Base-by-base conservation (phyloP, 2,329 filamentous ascomycete genomes). In the Phialophora expanda region DNA sequence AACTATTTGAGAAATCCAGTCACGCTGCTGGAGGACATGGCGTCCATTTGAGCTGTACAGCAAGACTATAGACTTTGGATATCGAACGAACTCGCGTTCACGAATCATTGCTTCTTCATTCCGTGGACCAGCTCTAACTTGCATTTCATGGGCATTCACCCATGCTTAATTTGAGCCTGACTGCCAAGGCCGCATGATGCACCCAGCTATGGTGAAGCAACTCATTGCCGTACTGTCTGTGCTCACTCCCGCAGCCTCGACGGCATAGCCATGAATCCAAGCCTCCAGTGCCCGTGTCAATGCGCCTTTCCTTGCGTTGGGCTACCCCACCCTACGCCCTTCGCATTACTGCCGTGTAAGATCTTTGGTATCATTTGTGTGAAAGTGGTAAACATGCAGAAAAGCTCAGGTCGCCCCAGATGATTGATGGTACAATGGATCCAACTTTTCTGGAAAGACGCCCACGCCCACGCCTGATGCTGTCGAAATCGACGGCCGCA, bases 361-460 rank as follows among this genome's bases (percentile, higher is more conserved):
- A 51, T 51, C 5, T 26, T 22, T 51, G 48, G 48, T 51, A 51
- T 26, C 48, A 51, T 51, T n/a, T 28, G 20, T 3, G 24, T 24
- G 48, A 26, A 51, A 51, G n/a, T 51, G 48, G 24, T 51, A 51
- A 50, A 51, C 9, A 51, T 24, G 46, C 34, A 53, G 28, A 44
- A 54, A 38, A 50, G 56, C 26, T 32, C 56, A 28, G n/a, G 46
- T 59, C 44, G 12, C 46, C 24, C 44, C 41, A n/a, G 56, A 53
- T 46, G n/a, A 14, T 12, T 65, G 63, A 51, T 65, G 57, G 41
- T 65, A 61, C 63, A 64, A 51, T 51, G 48, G 57, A 53, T 61
- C 57, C 50, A 61, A 51, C 50, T 22, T 20, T 30, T 20, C 44
- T 26, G 48, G 48, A 51, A 51, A 51, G 7, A 9, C 9, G 48